Percentiles rank a stretch among this genome's conserved stretches.
These are phyloP conservation scores for Alternaria metachromatica DNA, from an alignment of 2,329 filamentous ascomycete species.

Conservation along the genomic window DNA sequence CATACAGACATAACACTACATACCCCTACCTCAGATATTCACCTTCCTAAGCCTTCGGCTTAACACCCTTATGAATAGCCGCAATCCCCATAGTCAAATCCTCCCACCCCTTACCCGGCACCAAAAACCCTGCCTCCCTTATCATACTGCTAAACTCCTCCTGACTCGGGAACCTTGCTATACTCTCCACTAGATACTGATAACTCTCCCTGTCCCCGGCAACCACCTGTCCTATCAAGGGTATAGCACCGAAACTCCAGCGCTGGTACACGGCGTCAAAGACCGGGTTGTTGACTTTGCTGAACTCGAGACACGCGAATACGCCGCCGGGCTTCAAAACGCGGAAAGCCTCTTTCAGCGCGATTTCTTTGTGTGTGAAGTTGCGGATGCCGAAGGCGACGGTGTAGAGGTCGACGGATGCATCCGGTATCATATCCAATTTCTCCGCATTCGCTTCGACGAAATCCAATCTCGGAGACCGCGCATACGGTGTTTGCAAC, in stretches of 20 bases:
- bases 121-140: constrained; percentile 79
- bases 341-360: constrained; percentile 81
- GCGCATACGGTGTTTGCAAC: constrained; percentile 65
- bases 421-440: constrained; percentile 69
- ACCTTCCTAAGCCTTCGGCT: constrained; percentile 58
- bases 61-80: constrained; percentile 95
- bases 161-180: constrained; percentile 90
- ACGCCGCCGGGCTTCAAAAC: constrained; percentile 94
- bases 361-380: constrained; percentile 88
- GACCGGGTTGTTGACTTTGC: constrained; percentile 77
- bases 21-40: too few relatives aligned
- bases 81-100: constrained; percentile 92
- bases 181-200: constrained; percentile 98
- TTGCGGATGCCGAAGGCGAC: constrained; percentile 98
- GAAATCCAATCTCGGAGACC: constrained; percentile 67
- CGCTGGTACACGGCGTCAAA: constrained; percentile 90
- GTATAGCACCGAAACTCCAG: constrained; percentile 95
- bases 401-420: constrained; percentile 91
- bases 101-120: constrained; percentile 77
- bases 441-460: constrained; percentile 89
- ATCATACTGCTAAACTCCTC: constrained; percentile 85
- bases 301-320: constrained; percentile 96
- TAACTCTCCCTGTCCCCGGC: constrained; percentile 95
- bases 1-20: not conserved
- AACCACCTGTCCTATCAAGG: constrained; percentile 92